These are phyloP conservation scores for Herpetomonas tarakana DNA, from an alignment of 208 protist genomes.

Conservation along the genomic window DNA sequence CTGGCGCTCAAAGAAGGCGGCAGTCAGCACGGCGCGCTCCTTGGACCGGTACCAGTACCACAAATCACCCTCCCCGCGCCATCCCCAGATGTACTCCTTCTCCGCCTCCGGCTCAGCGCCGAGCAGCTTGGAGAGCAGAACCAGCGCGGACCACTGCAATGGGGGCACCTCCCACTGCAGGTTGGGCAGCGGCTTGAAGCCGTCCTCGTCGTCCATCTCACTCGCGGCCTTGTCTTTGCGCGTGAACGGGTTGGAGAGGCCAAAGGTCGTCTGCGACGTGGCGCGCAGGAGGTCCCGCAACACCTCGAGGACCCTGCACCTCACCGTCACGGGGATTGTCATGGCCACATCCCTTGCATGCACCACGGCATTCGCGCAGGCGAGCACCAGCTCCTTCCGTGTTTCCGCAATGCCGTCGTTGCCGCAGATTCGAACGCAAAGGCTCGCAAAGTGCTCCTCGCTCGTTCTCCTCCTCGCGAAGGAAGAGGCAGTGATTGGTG, in stretches of 20 bases:
- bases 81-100: conserved; percentile 74
- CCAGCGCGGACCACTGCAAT: conserved; percentile 56
- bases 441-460: conserved; percentile 3
- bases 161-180: conserved; percentile 71
- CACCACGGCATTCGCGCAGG: conserved; percentile 12
- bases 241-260: conserved; percentile 12
- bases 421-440: conserved; percentile 11
- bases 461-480: no score
- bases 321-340: neutral
- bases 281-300: neutral
- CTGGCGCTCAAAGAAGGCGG: conserved; percentile 38
- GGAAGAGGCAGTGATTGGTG: no score
- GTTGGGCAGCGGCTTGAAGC: conserved; percentile 44
- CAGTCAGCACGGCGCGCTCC: conserved; percentile 39
- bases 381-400: conserved; percentile 22
- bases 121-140: conserved; percentile 54
- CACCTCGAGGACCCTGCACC: neutral
- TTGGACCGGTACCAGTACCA: conserved; percentile 44
- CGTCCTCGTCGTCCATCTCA: conserved; percentile 25
- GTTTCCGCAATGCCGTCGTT: conserved; percentile 9
- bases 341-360: neutral
- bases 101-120: conserved; percentile 29
- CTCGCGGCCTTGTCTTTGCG: neutral
- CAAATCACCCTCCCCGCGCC: conserved; percentile 52
- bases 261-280: neutral